phyloP scores from a whole-genome alignment of 768 basidiomycete genomes.

The Piloderma croceum region DNA sequence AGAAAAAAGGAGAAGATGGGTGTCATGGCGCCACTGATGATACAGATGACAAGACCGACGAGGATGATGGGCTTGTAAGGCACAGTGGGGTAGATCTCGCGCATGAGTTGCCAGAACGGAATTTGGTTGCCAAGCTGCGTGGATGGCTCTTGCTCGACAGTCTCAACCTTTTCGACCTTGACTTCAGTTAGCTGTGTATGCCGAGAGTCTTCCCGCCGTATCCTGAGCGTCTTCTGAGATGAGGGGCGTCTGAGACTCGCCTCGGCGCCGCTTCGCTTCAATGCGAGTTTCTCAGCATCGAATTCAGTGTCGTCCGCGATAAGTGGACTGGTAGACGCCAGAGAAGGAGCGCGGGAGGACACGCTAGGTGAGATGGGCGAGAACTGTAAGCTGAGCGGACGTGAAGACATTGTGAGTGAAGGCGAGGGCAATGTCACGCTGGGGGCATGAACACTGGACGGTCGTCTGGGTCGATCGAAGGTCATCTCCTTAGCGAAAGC shows the following conservation, averaged over 20 bases:
- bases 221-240: slow-evolving; percentile 8
- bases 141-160: slow-evolving; percentile 14
- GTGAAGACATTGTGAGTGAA: slow-evolving; percentile 27
- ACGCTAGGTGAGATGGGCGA: slow-evolving; percentile 48
- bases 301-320: slow-evolving; percentile 34
- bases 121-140: slow-evolving; percentile 13
- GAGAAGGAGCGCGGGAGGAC: slow-evolving; percentile 17
- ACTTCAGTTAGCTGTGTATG: slow-evolving; percentile 15
- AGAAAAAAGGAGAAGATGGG: slow-evolving; percentile 91
- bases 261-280: slow-evolving; percentile 34
- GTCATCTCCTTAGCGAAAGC: slow-evolving; percentile 19
- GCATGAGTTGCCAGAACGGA: slow-evolving; percentile 44
- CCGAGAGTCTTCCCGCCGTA: slow-evolving; percentile 17
- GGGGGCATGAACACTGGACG: slow-evolving; percentile 34
- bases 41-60: slow-evolving; percentile 62
- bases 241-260: slow-evolving; percentile 30
- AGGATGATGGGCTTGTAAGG: slow-evolving; percentile 68
- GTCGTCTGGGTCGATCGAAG: slow-evolving; percentile 28
- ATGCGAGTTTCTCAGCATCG: slow-evolving; percentile 40
- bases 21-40: slow-evolving; percentile 77
- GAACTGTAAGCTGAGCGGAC: slow-evolving; percentile 60
- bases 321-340: slow-evolving; percentile 12
- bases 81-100: slow-evolving; percentile 59
- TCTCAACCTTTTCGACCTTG: slow-evolving; percentile 21
- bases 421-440: slow-evolving; percentile 25